phyloP scores from a whole-genome alignment of 371 early-diverging fungal genomes.

The Rhizopus sp. region DNA sequence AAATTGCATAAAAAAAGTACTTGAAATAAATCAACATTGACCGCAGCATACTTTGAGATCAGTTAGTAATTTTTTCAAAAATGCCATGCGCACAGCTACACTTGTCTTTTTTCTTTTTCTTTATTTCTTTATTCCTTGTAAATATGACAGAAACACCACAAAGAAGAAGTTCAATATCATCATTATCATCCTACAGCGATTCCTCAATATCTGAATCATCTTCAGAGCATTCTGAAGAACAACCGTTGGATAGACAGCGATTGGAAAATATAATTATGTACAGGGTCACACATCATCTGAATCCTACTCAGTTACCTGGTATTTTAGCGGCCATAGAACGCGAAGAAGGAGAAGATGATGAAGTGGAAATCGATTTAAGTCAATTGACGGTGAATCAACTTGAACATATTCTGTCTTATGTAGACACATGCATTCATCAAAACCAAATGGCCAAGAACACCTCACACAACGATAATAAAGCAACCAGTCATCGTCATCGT shows the following conservation, averaged over 20 bases:
- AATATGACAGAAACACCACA: neutral
- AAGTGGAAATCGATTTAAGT: conserved; percentile 33
- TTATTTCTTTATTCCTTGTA: neutral
- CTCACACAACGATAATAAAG: neutral
- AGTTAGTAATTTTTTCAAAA: neutral
- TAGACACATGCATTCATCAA: conserved; percentile 27
- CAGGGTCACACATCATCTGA: conserved; percentile 29
- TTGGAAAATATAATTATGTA: conserved; percentile 30
- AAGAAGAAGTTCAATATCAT: no score
- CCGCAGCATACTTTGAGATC: neutral
- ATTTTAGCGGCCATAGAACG: conserved; percentile 26
- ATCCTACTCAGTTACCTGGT: conserved; percentile 29
- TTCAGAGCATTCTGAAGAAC: neutral
- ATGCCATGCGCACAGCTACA: neutral
- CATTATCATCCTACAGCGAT: no score
- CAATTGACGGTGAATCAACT: conserved; percentile 23
- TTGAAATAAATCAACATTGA: neutral
- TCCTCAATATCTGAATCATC: neutral
- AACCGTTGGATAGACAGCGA: conserved; percentile 17
- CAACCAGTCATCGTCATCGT: neutral
- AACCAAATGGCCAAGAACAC: conserved; percentile 14
- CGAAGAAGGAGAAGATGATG: conserved; percentile 19
- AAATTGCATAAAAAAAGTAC: neutral
- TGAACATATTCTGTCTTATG: conserved; percentile 24
- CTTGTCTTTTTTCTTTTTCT: neutral